Percentiles rank a stretch among this genome's conserved stretches.
Evolutionary conservation across 352 stramenopile genomes (phyloP).

Genomic region (Phytophthora ohioensis): DNA sequence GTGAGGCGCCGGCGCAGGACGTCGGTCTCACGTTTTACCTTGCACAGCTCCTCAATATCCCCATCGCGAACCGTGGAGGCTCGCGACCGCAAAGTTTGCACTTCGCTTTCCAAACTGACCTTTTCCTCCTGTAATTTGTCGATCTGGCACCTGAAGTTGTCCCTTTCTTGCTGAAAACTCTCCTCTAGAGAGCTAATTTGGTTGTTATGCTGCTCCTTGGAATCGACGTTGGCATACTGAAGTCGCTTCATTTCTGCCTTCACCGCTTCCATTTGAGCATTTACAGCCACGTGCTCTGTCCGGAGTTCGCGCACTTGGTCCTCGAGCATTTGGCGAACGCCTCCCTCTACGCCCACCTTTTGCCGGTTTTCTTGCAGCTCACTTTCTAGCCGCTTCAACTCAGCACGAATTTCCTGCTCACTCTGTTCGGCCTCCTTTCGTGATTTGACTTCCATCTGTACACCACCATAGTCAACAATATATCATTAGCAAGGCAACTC

Average conservation of each 20-base stretch:
- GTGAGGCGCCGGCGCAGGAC: conserved; percentile 73
- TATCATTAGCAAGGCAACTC: conserved; percentile 6
- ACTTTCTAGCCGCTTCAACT: conserved; percentile 56
- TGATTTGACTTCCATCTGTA: conserved; percentile 38
- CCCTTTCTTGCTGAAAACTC: conserved; percentile 51
- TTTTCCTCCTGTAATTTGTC: conserved; percentile 78
- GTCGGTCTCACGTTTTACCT: conserved; percentile 77
- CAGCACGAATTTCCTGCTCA: conserved; percentile 40
- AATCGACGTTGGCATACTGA: conserved; percentile 50
- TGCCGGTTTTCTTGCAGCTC: conserved; percentile 63
- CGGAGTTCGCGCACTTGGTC: conserved; percentile 75
- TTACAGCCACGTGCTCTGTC: conserved; percentile 80
- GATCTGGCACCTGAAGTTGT: conserved; percentile 49
- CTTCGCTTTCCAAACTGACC: conserved; percentile 77
- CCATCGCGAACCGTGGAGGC: conserved; percentile 62
- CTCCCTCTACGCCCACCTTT: conserved; percentile 66
- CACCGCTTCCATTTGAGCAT: conserved; percentile 81
- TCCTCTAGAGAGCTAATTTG: conserved; percentile 47
- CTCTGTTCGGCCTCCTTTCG: conserved; percentile 45
- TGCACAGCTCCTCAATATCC: conserved; percentile 75
- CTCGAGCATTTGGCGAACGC: conserved; percentile 79
- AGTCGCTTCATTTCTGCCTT: conserved; percentile 76
- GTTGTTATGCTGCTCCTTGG: conserved; percentile 43
- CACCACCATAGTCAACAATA: conserved; percentile 6
- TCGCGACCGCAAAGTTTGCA: conserved; percentile 66